Percentiles rank a stretch among this genome's conserved stretches.
Evolutionary conservation across 2,329 filamentous ascomycete genomes (phyloP).

Genomic region (Cladosporium colombiae): DNA sequence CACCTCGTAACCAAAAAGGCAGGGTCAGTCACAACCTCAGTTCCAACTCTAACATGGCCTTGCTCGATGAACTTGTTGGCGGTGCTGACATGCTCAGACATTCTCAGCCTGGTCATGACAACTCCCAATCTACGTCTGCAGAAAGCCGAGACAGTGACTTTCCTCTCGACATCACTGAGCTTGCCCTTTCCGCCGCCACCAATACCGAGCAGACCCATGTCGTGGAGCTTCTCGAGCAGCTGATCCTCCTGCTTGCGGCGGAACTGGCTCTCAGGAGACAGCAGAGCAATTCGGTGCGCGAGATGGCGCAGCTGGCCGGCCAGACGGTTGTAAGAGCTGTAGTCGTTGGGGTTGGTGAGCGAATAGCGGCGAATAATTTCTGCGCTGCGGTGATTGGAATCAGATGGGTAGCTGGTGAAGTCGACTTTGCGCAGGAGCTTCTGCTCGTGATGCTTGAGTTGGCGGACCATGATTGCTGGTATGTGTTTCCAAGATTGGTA

Average conservation of each 20-base stretch:
- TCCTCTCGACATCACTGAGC: conserved; percentile 72
- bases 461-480: conserved; percentile 73
- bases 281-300: conserved; percentile 80
- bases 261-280: conserved; percentile 75
- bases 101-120: conserved; percentile 84
- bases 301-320: conserved; percentile 76
- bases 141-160: conserved; percentile 85
- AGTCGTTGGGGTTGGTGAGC: conserved; percentile 87
- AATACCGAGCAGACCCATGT: conserved; percentile 81
- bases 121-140: conserved; percentile 81
- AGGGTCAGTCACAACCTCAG: conserved; percentile 85
- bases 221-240: conserved; percentile 86
- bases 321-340: conserved; percentile 56
- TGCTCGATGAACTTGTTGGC: conserved; percentile 85
- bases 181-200: conserved; percentile 65
- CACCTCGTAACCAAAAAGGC: conserved; percentile 78
- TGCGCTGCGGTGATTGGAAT: conserved; percentile 82
- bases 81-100: conserved; percentile 88
- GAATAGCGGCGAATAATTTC: conserved; percentile 80
- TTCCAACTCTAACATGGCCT: conserved; percentile 88
- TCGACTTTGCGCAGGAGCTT: conserved; percentile 91
- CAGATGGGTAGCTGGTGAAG: conserved; percentile 81
- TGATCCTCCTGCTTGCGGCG: conserved; percentile 83
- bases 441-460: conserved; percentile 95
- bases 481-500: neutral